A percentile compares a stretch with the other conserved stretches of the same genome.
Evolutionary conservation across 2,329 filamentous ascomycete species (phyloP).

Genomic region (Diaporthe sp.): DNA sequence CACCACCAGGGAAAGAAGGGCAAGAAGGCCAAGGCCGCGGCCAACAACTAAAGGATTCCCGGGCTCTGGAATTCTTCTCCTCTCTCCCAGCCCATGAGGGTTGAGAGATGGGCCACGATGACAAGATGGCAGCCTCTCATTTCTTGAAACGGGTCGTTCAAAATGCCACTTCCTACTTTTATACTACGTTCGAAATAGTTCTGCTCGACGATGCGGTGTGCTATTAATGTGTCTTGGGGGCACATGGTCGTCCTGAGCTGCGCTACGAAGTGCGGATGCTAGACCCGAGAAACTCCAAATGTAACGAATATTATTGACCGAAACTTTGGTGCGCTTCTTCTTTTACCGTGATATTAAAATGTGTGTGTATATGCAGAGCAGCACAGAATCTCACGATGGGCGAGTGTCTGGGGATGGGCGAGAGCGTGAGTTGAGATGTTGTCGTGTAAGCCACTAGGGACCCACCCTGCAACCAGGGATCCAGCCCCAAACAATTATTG

Average conservation of each 20-base stretch:
- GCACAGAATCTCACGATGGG: not conserved
- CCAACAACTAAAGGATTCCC: not conserved
- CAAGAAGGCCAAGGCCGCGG: conserved; percentile 33
- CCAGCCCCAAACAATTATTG: not conserved
- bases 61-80: not conserved
- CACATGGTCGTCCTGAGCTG: conserved; percentile 5
- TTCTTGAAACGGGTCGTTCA: not conserved
- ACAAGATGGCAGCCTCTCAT: not conserved
- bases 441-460: not conserved
- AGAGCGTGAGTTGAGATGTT: not conserved
- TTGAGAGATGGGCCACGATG: not conserved
- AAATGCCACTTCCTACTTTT: not conserved
- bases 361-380: not conserved
- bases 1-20: conserved; percentile 37
- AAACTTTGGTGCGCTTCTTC: not conserved
- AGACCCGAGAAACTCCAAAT: conserved; percentile 15
- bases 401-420: too few species aligned
- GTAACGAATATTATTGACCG: conserved; percentile 24
- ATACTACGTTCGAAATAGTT: conserved; percentile 16
- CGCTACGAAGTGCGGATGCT: conserved; percentile 13
- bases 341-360: not conserved
- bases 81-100: not conserved
- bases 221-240: not conserved
- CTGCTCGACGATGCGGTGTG: conserved; percentile 23
- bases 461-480: not conserved